Evolutionary conservation across 2,329 filamentous ascomycete genomes (phyloP), one percentile per base, ranked within the genome.

Genomic region (Aspergillus aculeatinus): DNA sequence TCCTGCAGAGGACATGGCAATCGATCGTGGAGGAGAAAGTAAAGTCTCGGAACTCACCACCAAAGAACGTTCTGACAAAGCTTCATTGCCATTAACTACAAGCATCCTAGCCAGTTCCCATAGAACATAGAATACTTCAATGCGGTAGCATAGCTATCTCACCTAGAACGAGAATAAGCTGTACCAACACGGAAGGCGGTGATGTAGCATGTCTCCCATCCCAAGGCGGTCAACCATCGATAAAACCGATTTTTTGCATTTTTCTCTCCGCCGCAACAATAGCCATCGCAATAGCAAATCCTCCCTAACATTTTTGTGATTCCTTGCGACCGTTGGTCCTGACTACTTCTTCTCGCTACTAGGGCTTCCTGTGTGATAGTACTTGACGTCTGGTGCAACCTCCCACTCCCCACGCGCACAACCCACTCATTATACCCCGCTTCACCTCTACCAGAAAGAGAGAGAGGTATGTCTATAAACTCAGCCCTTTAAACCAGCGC

Each of bases 221-320:
- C 27, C 33, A 35, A 55, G 53, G 53, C 53, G 53, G 53, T 55
- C 42, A 55, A 23, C 47, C 23, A 48, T 25, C 53, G 44, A 55
- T 48, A 48, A 53, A 55, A 35, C 33, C 53, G 33, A 25, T 55
- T 55, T 55, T 55, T 55, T 47, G 27, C 53, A 33, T 55, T 55
- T 55, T 55, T 48, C 42, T 48, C 42, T 47, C 48, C 42, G 48
- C 25, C 39, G 19, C 25, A 12, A 33, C 19, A 11, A 47, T 19
- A 44, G 33, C 39, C 16, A 44, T 16, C 39, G 14, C 14, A 9
- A n/a, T 16, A 44, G 39, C 16, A 19, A 9, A 44, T 16, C 5
- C 6, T 19, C 39, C 14, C 14, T 44, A 44, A 5, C 14, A 44
- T 6, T 2, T 19, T 19, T 3, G 3, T 9, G 16, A 44, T n/a